These are phyloP conservation scores for Gloeophyllum trabeum DNA, from an alignment of 768 basidiomycete species.

Conservation along the genomic window DNA sequence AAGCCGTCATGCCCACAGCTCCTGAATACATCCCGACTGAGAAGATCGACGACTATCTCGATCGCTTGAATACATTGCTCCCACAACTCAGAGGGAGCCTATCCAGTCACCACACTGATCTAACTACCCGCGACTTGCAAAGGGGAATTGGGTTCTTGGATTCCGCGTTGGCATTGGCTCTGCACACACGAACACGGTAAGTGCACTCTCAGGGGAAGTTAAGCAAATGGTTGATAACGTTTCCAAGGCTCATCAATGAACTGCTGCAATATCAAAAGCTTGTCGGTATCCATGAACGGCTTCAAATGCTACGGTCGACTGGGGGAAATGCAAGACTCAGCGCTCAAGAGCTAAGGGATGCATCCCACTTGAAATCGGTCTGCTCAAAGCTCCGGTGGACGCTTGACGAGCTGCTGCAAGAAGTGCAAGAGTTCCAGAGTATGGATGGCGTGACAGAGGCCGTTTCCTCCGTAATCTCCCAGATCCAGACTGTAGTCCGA, in stretches of 20 bases:
- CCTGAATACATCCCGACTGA: constrained; percentile 15
- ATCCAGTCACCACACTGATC: constrained; percentile 64
- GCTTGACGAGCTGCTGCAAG: neutral
- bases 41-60: constrained; percentile 54
- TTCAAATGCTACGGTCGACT: too few relatives aligned
- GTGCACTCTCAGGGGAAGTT: too few relatives aligned
- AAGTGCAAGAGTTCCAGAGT: neutral
- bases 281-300: too few relatives aligned
- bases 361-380: too few relatives aligned
- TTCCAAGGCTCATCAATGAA: too few relatives aligned
- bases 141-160: constrained; percentile 72
- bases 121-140: constrained; percentile 81
- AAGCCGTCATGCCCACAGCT: constrained; percentile 25
- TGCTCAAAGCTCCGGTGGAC: too few relatives aligned
- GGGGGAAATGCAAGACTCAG: too few relatives aligned
- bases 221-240: too few relatives aligned
- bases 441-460: neutral
- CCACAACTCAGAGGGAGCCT: constrained; percentile 54
- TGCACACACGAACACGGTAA: constrained; percentile 55
- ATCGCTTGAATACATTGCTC: constrained; percentile 50
- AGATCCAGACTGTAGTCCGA: neutral
- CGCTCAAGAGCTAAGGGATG: too few relatives aligned
- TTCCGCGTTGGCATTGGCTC: constrained; percentile 58
- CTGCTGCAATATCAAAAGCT: too few relatives aligned
- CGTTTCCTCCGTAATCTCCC: neutral